These are phyloP conservation scores for Mortierella sp. DNA, from an alignment of 371 early-diverging fungal species.

Conservation along the genomic window DNA sequence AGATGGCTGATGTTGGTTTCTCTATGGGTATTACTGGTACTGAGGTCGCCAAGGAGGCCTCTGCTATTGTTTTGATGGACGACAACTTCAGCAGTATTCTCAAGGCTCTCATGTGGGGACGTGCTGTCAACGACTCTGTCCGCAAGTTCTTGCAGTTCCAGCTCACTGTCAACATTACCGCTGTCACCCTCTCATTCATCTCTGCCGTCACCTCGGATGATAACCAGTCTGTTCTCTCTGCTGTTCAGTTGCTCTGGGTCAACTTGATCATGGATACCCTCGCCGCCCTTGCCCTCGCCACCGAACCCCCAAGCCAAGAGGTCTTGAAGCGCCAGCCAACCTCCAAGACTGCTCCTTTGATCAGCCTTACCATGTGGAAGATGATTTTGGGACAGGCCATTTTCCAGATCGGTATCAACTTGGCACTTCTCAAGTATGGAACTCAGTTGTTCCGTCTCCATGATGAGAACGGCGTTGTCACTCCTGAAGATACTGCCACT, in stretches of 20 bases:
- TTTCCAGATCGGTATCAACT: constrained; percentile 85
- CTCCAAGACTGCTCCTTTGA: constrained; percentile 81
- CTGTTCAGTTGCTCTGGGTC: constrained; percentile 90
- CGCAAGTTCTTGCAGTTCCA: constrained; percentile 98
- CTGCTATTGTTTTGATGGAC: constrained; percentile 95
- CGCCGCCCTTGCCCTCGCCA: constrained; percentile 90
- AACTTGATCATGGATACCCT: constrained; percentile 93
- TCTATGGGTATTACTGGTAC: constrained; percentile 98
- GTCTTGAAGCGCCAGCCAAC: constrained; percentile 88
- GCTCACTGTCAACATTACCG: constrained; percentile 95
- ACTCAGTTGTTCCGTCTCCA: constrained; percentile 75
- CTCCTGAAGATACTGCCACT: constrained; percentile 52
- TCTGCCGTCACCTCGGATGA: constrained; percentile 68
- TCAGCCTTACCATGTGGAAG: constrained; percentile 91
- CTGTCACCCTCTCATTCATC: constrained; percentile 78
- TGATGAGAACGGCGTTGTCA: constrained; percentile 46
- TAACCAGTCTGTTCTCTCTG: constrained; percentile 77
- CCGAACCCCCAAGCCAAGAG: constrained; percentile 83
- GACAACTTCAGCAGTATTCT: constrained; percentile 95
- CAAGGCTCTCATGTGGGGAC: constrained; percentile 94
- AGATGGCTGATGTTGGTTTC: constrained; percentile 97
- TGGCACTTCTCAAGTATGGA: constrained; percentile 69
- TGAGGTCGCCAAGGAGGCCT: constrained; percentile 97
- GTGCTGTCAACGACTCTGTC: constrained; percentile 95
- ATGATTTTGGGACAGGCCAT: constrained; percentile 92